Evolutionary conservation across 306 rosid genomes (phyloP), one percentile per base, ranked within the genome.

Genomic region (Medicago truncatula): DNA sequence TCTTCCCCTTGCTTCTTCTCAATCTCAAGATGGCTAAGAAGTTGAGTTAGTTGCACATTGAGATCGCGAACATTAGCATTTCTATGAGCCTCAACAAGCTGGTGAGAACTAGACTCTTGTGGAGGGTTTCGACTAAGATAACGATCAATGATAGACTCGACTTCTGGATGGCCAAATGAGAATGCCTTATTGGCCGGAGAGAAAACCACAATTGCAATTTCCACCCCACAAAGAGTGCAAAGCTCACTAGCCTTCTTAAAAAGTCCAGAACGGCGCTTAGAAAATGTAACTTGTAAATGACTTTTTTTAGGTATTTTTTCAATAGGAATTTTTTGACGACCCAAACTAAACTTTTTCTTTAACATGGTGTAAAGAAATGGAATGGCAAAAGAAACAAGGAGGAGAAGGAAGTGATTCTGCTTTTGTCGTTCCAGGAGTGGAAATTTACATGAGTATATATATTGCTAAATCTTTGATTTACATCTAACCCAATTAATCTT

Each of bases 231-330:
- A 4, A 91, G 87, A 8, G 93, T 91, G 78, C 93, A 89, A 53
- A 91, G 88, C 31, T 89, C 92, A 21, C 97, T 86, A 0, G 92
- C 92, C 28, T 91, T 91, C 74, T 91, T 91, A 84, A 91, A 91
- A 0, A 91, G 54, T 0, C 97, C 97, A 0, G 92, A 89, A 2
- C 92, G 87, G 2, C 93, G 88, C 28, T 89, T 91, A 0, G 92
- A 91, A 62, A 91, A 91, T 9, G 97, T 86, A 9, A 91, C 93
- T 81, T 89, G 90, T 4, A 91, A 64, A 50, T 87, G 86, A 46
- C 80, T 87, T 25, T 85, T 83, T 65, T 86, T 91, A 0, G 78
- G 87, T 64, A 91, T 91, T 83, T 87, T 88, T 34, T 82, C 85
- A 9, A 87, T 88, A 0, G 86, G 87, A 2, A 88, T 87, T 73